Base-by-base conservation (phyloP, 768 basidiomycete genomes). In the Psilocybe azurescens region DNA sequence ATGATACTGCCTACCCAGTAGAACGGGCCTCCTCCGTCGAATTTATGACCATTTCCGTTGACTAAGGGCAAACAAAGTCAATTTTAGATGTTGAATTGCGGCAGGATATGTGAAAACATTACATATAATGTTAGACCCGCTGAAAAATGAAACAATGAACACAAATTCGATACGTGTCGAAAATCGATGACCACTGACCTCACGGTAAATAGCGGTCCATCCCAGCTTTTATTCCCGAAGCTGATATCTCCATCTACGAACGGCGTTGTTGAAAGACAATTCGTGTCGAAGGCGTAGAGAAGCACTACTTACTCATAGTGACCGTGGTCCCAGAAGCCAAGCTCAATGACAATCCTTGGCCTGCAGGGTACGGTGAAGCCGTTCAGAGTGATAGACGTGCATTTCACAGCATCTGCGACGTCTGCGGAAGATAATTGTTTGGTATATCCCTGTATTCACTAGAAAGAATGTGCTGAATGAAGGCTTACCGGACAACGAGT, bases 321-420 rank as follows among this genome's bases (percentile, higher is more conserved):
- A 90, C 86, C 1, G 79, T 86, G 1, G 86, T 83, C 7, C 83
- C 84, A 20, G 71, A 64, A 46, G 76, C 62, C 46, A 89, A 76
- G 18, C 71, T 64, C 46, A 89, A 77, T 9, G 74, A 75, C 68
- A 89, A 79, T 0, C 76, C 80, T 70, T 81, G 49, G 13, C 85
- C 86, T 36, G 78, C 82, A 7, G 86, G 83, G 30, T n/a, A 88
- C 87, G 3, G 82, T 85, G 72, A 88, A 87, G 4, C 73, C 65
- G 47, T 84, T 78, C 67, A 89, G 81, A 65, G 83, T 84, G 56
- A 89, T 82, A 3, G 82, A 85, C 1, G 79, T 83, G 70, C 89
- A 90, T 65, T 76, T 65, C 33, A 84, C 79, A 20, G 62, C 62
- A 39, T 18, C 38, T 1, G 66, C 60, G 46, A 67, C 66, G 53